phyloP scores from a whole-genome alignment of 805 yeast genomes.

The Wickerhamomyces silvicola region DNA sequence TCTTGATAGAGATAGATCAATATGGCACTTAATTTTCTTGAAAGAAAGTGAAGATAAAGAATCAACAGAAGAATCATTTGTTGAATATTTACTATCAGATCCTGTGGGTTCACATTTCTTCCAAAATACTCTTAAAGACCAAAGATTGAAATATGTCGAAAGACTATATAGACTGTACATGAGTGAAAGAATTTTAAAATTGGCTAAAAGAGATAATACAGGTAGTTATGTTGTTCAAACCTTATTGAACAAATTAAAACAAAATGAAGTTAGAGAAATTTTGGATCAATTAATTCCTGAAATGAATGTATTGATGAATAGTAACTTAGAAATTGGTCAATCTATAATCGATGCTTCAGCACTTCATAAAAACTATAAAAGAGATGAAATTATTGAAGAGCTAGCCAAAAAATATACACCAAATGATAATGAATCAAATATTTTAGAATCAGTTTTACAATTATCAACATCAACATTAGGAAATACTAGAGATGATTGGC shows the following conservation, averaged over 20 bases:
- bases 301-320: constrained; percentile 52
- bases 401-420: constrained; percentile 39
- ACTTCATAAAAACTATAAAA: constrained; percentile 48
- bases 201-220: constrained; percentile 76
- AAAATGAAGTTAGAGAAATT: constrained; percentile 54
- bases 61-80: constrained; percentile 65
- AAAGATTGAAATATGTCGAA: constrained; percentile 62
- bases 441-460: constrained; percentile 63
- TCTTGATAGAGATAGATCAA: constrained; percentile 63
- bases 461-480: constrained; percentile 70
- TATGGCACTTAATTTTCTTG: constrained; percentile 61
- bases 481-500: constrained; percentile 84
- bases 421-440: constrained; percentile 28
- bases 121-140: constrained; percentile 59
- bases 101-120: constrained; percentile 92
- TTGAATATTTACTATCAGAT: constrained; percentile 78
- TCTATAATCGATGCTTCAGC: constrained; percentile 62
- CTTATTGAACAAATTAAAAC: constrained; percentile 56
- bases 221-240: constrained; percentile 78
- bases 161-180: constrained; percentile 67
- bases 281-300: constrained; percentile 63
- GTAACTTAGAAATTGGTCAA: constrained; percentile 65
- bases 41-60: constrained; percentile 44
- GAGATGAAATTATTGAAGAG: constrained; percentile 50
- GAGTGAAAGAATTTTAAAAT: constrained; percentile 62